phyloP scores from a whole-genome alignment of 2,329 filamentous ascomycete species.

The Didymella segeticola region DNA sequence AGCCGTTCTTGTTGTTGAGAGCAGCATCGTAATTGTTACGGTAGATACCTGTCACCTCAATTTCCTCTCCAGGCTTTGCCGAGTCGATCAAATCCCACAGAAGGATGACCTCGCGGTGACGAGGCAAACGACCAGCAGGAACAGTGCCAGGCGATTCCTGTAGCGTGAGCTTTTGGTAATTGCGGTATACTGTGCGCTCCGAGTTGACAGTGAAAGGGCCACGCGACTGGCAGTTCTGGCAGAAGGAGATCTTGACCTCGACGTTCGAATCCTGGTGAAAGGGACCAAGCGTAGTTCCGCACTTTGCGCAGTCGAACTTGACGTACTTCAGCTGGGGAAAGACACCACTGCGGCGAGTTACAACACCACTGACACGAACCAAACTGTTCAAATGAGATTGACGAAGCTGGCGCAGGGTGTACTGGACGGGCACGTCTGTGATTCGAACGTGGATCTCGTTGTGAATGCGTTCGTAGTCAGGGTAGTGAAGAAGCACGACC shows the following conservation, averaged over 20 bases:
- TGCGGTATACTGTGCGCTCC: constrained; percentile 97
- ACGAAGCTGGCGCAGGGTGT: constrained; percentile 91
- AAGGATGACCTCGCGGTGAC: constrained; percentile 91
- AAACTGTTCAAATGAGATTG: constrained; percentile 96
- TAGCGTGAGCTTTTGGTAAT: constrained; percentile 96
- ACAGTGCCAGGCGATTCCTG: constrained; percentile 98
- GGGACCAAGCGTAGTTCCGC: constrained; percentile 86
- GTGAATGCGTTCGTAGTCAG: constrained; percentile 96
- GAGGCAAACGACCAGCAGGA: constrained; percentile 89
- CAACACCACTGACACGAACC: constrained; percentile 91
- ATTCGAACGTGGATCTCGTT: constrained; percentile 98
- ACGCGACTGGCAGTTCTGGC: constrained; percentile 93
- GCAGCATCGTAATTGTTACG: constrained; percentile 98
- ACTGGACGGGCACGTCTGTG: constrained; percentile 90
- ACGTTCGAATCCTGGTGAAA: constrained; percentile 98
- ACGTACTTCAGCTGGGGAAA: constrained; percentile 99
- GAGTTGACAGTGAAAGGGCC: constrained; percentile 96
- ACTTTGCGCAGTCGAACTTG: constrained; percentile 97
- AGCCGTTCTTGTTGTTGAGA: constrained; percentile 97
- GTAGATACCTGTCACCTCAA: constrained; percentile 96
- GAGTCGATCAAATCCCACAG: constrained; percentile 97
- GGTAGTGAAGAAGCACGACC: constrained; percentile 92
- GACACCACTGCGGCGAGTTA: constrained; percentile 91
- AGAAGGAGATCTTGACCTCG: constrained; percentile 95
- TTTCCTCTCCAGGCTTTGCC: constrained; percentile 96